Evolutionary conservation across 148 eudicot genomes (phyloP).

Genomic region (Fagopyrum homotropicum): DNA sequence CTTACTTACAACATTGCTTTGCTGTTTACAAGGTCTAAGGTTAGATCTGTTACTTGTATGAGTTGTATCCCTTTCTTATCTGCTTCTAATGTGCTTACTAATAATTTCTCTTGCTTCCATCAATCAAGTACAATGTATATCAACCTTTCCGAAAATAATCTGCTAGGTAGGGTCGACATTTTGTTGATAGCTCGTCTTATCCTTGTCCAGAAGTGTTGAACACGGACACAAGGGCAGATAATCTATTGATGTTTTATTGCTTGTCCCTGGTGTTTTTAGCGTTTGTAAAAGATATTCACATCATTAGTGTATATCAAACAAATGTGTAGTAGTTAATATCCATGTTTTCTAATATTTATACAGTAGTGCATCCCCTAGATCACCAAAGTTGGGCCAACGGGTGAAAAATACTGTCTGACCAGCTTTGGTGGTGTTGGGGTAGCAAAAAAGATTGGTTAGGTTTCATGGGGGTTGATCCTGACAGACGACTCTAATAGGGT

Average conservation of each 20-base stretch:
- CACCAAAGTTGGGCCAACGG: neutral
- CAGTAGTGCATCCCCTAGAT: neutral
- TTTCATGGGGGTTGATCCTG: neutral
- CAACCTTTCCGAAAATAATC: neutral
- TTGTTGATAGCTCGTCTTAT: neutral
- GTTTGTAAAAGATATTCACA: neutral
- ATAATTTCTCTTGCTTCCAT: neutral
- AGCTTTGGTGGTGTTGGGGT: neutral
- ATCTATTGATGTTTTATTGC: neutral
- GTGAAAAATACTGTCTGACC: neutral
- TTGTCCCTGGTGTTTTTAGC: neutral
- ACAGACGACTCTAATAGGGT: neutral
- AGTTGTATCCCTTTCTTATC: neutral
- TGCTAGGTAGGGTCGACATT: neutral
- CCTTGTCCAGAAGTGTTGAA: neutral
- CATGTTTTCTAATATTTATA: neutral
- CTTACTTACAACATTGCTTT: conserved; percentile 63
- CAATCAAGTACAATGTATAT: neutral
- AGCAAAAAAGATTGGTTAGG: neutral
- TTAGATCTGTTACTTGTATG: conserved; percentile 15
- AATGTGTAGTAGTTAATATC: no score
- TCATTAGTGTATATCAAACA: neutral
- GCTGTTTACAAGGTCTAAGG: conserved; percentile 68
- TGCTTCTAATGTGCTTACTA: neutral
- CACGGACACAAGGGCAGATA: neutral